Conservation (phyloP, 805 yeast species). For the Torulaspora quercuum region DNA sequence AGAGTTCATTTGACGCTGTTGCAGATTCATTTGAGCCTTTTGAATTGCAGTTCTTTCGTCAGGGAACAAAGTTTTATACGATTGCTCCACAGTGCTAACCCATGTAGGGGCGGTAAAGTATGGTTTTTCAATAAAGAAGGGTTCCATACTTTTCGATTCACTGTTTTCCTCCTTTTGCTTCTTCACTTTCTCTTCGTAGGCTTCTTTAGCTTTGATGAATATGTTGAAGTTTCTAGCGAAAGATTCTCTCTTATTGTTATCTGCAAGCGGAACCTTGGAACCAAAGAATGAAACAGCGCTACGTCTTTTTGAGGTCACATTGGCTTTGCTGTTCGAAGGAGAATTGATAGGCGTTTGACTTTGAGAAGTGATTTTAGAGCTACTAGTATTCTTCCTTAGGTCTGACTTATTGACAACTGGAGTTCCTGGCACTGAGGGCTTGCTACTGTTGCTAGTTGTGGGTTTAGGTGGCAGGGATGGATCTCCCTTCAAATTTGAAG, state of each 20-base stretch:
- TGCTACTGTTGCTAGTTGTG: constrained; percentile 16
- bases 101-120: constrained; percentile 77
- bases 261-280: constrained; percentile 34
- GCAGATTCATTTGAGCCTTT: constrained; percentile 31
- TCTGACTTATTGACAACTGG: constrained; percentile 30
- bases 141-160: constrained; percentile 27
- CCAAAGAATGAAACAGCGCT: constrained; percentile 40
- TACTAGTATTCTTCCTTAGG: constrained; percentile 21
- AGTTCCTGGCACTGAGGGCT: constrained; percentile 17
- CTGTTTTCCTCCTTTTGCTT: constrained; percentile 29
- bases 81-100: constrained; percentile 56
- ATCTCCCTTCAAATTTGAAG: constrained; percentile 23
- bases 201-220: constrained; percentile 45
- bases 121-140: constrained; percentile 54
- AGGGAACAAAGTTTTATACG: constrained; percentile 53
- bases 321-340: constrained; percentile 14
- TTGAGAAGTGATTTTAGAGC: constrained; percentile 27
- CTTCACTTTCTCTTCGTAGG: constrained; percentile 34
- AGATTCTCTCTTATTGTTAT: constrained; percentile 30
- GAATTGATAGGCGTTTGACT: constrained; percentile 24
- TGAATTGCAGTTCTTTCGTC: constrained; percentile 35
- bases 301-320: constrained; percentile 28
- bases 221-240: constrained; percentile 50
- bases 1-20: constrained; percentile 34
- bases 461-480: constrained; percentile 30